phyloP scores from a whole-genome alignment of 2,329 filamentous ascomycete species.

The Lecanoromycetidae sp. region DNA sequence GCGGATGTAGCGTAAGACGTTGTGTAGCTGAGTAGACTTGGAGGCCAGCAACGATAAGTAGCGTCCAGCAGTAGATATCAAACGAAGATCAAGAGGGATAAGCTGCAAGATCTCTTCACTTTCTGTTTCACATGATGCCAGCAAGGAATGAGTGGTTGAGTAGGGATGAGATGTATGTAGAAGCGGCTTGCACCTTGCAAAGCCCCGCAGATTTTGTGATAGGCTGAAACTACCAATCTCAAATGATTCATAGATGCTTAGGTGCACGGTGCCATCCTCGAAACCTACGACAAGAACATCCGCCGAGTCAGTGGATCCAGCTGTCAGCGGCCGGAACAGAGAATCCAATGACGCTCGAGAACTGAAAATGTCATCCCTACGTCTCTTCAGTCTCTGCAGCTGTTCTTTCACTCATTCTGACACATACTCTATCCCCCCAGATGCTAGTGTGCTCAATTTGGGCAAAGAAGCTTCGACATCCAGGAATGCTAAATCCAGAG shows the following conservation, averaged over 20 bases:
- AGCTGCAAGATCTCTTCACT: constrained; percentile 40
- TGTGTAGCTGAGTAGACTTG: constrained; percentile 78
- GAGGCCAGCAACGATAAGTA: constrained; percentile 75
- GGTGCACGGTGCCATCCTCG: constrained; percentile 56
- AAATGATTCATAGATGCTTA: constrained; percentile 79
- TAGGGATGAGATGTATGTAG: constrained; percentile 60
- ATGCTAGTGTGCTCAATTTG: constrained; percentile 59
- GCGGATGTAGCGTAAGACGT: constrained; percentile 70
- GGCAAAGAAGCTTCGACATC: constrained; percentile 67
- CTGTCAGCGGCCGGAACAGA: constrained; percentile 51
- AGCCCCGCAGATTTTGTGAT: constrained; percentile 29
- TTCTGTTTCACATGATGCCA: constrained; percentile 36
- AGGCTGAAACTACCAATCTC: constrained; percentile 56
- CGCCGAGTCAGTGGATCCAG: constrained; percentile 58
- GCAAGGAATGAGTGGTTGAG: constrained; percentile 62
- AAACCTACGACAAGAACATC: constrained; percentile 68
- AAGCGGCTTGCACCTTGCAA: constrained; percentile 38
- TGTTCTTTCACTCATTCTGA: constrained; percentile 4
- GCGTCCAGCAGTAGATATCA: constrained; percentile 64
- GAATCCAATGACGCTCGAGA: constrained; percentile 56
- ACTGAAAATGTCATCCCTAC: constrained; percentile 51
- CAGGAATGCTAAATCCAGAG: constrained; percentile 58
- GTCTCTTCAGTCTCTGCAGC: constrained; percentile 39
- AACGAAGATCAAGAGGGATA: constrained; percentile 71
- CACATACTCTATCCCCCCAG: constrained; percentile 51